These are phyloP conservation scores for Sclerotinia minor DNA, from an alignment of 2,329 filamentous ascomycete species.

Conservation along the genomic window DNA sequence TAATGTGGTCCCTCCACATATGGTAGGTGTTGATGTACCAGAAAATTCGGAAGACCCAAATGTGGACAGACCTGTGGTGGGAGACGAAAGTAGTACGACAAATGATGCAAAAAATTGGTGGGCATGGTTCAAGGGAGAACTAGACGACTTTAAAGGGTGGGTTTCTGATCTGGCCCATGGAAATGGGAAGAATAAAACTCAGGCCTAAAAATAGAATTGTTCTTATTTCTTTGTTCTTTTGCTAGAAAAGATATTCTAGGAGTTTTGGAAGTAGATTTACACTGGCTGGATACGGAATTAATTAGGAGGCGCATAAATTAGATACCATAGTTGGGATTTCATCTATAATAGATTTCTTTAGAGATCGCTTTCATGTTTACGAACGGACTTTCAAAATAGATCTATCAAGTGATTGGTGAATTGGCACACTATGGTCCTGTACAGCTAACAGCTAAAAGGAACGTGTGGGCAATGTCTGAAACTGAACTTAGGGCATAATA, in stretches of 20 bases:
- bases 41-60: conserved; percentile 33
- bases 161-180: conserved; percentile 15
- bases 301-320: not conserved
- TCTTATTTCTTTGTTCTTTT: not conserved
- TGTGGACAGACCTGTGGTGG: conserved; percentile 33
- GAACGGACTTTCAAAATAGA: not conserved
- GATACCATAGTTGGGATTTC: conserved; percentile 15
- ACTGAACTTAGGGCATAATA: not conserved
- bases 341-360: not conserved
- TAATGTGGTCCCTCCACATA: conserved; percentile 32
- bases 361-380: not conserved
- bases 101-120: conserved; percentile 46
- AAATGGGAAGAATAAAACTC: conserved; percentile 12
- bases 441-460: not conserved
- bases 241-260: not conserved
- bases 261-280: conserved; percentile 3
- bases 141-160: conserved; percentile 45
- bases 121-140: conserved; percentile 54
- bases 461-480: not conserved
- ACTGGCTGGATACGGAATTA: not conserved
- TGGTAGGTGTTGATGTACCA: conserved; percentile 38
- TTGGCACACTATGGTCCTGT: not conserved
- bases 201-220: not conserved
- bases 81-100: conserved; percentile 34
- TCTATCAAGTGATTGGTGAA: not conserved